phyloP scores from a whole-genome alignment of 2,329 filamentous ascomycete genomes.

The Fusarium siculi region DNA sequence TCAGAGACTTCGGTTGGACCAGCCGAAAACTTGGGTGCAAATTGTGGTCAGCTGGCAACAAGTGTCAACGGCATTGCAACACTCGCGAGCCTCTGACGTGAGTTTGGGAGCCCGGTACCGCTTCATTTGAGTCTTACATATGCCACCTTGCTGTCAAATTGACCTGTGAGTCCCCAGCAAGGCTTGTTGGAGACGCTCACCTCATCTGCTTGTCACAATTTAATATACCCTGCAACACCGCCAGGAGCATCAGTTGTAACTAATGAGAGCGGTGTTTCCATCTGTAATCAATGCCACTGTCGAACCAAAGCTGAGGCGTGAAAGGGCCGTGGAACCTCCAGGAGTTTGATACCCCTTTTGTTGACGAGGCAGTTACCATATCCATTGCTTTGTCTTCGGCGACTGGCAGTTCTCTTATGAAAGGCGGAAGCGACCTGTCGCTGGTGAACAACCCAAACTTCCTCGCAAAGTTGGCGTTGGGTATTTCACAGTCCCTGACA shows the following conservation, averaged over 20 bases:
- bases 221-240: background rate
- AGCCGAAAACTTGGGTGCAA: background rate
- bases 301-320: conserved; percentile 58
- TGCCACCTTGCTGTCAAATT: background rate
- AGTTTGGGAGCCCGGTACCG: no score
- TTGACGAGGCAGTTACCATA: conserved; percentile 44
- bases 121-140: no score
- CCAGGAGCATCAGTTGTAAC: background rate
- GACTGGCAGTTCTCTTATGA: conserved; percentile 53
- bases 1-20: background rate
- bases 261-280: conserved; percentile 43
- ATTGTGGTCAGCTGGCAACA: conserved; percentile 6
- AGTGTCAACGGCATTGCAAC: background rate
- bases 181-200: background rate
- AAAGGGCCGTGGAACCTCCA: conserved; percentile 56
- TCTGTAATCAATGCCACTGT: conserved; percentile 56
- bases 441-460: conserved; percentile 53
- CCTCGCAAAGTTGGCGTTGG: conserved; percentile 58
- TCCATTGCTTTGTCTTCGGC: conserved; percentile 56
- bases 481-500: conserved; percentile 52
- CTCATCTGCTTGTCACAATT: background rate
- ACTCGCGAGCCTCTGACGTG: background rate
- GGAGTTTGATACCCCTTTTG: conserved; percentile 42
- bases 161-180: background rate
- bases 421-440: conserved; percentile 47